These are phyloP conservation scores for Orbilia oligospora DNA, from an alignment of 2,329 filamentous ascomycete species.

Conservation along the genomic window DNA sequence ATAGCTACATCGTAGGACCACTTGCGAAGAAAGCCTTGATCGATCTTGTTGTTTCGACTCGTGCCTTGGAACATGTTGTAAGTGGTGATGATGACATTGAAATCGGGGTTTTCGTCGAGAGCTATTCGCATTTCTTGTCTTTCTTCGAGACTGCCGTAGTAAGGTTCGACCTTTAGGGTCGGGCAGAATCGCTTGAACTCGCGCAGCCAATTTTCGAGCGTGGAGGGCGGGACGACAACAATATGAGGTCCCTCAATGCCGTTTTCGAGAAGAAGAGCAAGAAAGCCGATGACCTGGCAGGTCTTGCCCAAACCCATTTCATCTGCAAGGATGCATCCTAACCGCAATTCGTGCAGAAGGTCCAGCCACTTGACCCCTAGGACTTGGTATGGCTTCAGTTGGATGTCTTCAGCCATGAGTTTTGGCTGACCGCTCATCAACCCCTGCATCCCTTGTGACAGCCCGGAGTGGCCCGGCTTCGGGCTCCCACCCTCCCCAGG, in stretches of 20 bases:
- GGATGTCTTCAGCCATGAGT: slow-evolving; percentile 81
- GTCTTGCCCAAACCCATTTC: slow-evolving; percentile 99
- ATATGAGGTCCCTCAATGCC: slow-evolving; percentile 80
- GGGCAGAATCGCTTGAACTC: slow-evolving; percentile 93
- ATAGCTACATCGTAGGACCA: slow-evolving; percentile 76
- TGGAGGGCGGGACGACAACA: slow-evolving; percentile 91
- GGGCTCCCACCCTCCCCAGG: slow-evolving; percentile 66
- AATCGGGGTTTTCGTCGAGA: slow-evolving; percentile 76
- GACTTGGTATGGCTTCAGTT: slow-evolving; percentile 92
- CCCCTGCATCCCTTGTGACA: slow-evolving; percentile 66
- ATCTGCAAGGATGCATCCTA: slow-evolving; percentile 93
- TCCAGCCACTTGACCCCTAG: slow-evolving; percentile 96
- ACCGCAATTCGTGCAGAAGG: slow-evolving; percentile 81
- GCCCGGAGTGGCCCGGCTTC: slow-evolving; percentile 65
- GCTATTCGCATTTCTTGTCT: slow-evolving; percentile 78
- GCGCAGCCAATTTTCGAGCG: slow-evolving; percentile 93
- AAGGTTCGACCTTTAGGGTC: slow-evolving; percentile 78
- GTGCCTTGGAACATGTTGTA: slow-evolving; percentile 75
- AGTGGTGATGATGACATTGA: slow-evolving; percentile 80
- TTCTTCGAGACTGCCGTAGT: slow-evolving; percentile 79
- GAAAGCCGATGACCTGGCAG: slow-evolving; percentile 92
- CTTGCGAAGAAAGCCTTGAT: slow-evolving; percentile 75
- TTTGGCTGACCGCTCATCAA: slow-evolving; percentile 77
- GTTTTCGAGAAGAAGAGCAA: slow-evolving; percentile 83
- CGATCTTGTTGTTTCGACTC: slow-evolving; percentile 69